Percentiles rank a stretch among this genome's conserved stretches.
phyloP scores from a whole-genome alignment of 75 land plant genomes.

The Selaginella tamariscina region DNA sequence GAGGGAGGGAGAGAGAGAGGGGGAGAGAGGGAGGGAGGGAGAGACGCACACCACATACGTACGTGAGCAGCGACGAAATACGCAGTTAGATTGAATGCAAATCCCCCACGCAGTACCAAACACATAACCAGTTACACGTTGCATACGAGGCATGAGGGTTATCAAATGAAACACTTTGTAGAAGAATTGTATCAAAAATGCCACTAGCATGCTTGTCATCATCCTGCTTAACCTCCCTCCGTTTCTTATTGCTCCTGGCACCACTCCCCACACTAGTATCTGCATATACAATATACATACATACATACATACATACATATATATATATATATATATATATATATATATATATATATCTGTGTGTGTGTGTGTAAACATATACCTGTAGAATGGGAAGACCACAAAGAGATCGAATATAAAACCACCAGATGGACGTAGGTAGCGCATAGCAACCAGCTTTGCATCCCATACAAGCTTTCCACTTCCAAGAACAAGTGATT shows the following conservation, averaged over 20 bases:
- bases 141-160: neutral
- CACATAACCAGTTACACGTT: conserved; percentile 3
- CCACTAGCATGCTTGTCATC: conserved; percentile 51
- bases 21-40: no score
- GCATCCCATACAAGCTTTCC: conserved; percentile 94
- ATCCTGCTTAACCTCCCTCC: conserved; percentile 35
- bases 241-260: conserved; percentile 53
- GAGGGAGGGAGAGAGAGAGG: no score
- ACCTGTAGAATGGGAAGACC: conserved; percentile 94
- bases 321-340: no score
- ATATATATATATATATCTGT: no score
- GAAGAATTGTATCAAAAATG: neutral
- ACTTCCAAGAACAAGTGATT: conserved; percentile 73
- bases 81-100: conserved; percentile 1
- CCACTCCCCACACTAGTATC: conserved; percentile 35
- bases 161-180: conserved; percentile 13
- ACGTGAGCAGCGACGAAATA: conserved; percentile 7
- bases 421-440: conserved; percentile 48
- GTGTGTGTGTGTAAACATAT: neutral
- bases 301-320: no score
- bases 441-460: conserved; percentile 46
- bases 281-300: no score
- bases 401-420: conserved; percentile 75
- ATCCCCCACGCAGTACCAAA: conserved; percentile 12
- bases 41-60: no score